A percentile compares a stretch with the other conserved stretches of the same genome.
phyloP scores from a whole-genome alignment of 2,329 filamentous ascomycete species.

The Aspergillus niger region DNA sequence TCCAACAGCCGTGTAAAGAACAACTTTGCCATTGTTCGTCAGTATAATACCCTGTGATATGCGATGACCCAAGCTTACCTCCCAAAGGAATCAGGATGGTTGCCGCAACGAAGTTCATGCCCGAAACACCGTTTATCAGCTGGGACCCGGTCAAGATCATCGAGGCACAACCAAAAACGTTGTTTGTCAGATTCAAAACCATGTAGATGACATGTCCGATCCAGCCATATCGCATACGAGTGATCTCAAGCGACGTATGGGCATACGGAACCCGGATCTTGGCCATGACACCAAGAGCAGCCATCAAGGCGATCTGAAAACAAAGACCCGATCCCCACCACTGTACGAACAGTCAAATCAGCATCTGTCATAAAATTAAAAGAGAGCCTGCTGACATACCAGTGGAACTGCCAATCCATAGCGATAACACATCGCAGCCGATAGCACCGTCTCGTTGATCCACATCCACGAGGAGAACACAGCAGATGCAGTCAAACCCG shows the following conservation, averaged over 20 bases:
- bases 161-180: constrained; percentile 48
- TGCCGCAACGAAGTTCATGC: constrained; percentile 52
- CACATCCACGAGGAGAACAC: constrained; percentile 45
- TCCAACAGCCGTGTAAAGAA: constrained; percentile 52
- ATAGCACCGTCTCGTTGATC: constrained; percentile 42
- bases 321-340: constrained; percentile 45
- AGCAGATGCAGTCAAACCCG: constrained; percentile 40
- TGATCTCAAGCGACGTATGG: constrained; percentile 55
- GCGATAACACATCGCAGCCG: constrained; percentile 36
- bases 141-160: constrained; percentile 52
- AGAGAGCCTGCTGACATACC: constrained; percentile 18
- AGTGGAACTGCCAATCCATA: constrained; percentile 40
- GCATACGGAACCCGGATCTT: constrained; percentile 55
- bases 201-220: constrained; percentile 46
- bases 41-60: background rate
- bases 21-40: constrained; percentile 33
- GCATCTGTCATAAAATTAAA: background rate
- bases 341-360: constrained; percentile 15
- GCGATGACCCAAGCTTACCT: constrained; percentile 32
- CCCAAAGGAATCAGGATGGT: constrained; percentile 51
- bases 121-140: constrained; percentile 50
- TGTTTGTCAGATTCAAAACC: constrained; percentile 46
- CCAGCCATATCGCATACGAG: constrained; percentile 51
- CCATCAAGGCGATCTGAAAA: constrained; percentile 55
- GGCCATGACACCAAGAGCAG: constrained; percentile 51